Percentiles rank a stretch among this genome's conserved stretches.
phyloP scores from a whole-genome alignment of 306 rosid species.

The Urtica urens region DNA sequence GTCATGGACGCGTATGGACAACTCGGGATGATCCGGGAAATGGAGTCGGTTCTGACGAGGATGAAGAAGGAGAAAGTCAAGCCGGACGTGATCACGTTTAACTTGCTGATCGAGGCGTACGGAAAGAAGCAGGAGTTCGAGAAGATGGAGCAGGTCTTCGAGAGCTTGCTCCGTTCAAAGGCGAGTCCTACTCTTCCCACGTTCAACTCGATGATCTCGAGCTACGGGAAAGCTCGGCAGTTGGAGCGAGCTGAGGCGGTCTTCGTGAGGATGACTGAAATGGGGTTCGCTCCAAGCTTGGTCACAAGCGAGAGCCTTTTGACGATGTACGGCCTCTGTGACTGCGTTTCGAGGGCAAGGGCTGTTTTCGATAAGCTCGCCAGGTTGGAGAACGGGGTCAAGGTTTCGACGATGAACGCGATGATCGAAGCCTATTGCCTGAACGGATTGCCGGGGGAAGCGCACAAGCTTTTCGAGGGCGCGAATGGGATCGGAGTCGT shows the following conservation, averaged over 20 bases:
- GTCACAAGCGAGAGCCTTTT: slow-evolving; percentile 78
- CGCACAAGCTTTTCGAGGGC: slow-evolving; percentile 46
- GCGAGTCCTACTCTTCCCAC: slow-evolving; percentile 77
- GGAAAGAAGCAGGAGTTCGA: slow-evolving; percentile 83
- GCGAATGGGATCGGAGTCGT: slow-evolving; percentile 32
- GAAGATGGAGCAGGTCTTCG: slow-evolving; percentile 93
- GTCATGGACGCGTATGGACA: slow-evolving; percentile 93
- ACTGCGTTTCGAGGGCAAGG: slow-evolving; percentile 57
- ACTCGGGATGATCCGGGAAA: slow-evolving; percentile 77
- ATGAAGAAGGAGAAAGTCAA: slow-evolving; percentile 69
- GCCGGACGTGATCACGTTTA: slow-evolving; percentile 77
- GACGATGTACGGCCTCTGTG: slow-evolving; percentile 68
- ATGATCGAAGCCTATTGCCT: slow-evolving; percentile 91
- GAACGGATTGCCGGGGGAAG: slow-evolving; percentile 77
- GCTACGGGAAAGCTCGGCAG: slow-evolving; percentile 82
- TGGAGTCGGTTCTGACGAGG: slow-evolving; percentile 65
- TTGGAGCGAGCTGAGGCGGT: slow-evolving; percentile 55
- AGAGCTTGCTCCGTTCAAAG: slow-evolving; percentile 67
- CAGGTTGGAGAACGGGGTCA: slow-evolving; percentile 41
- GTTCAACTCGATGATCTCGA: slow-evolving; percentile 82
- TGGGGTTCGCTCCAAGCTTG: slow-evolving; percentile 67
- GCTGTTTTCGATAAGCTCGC: slow-evolving; percentile 58
- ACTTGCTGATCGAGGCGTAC: slow-evolving; percentile 74
- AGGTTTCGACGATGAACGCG: slow-evolving; percentile 70
- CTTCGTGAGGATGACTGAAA: slow-evolving; percentile 46